phyloP scores from a whole-genome alignment of 768 basidiomycete genomes.

The Lyophyllum shimeji region DNA sequence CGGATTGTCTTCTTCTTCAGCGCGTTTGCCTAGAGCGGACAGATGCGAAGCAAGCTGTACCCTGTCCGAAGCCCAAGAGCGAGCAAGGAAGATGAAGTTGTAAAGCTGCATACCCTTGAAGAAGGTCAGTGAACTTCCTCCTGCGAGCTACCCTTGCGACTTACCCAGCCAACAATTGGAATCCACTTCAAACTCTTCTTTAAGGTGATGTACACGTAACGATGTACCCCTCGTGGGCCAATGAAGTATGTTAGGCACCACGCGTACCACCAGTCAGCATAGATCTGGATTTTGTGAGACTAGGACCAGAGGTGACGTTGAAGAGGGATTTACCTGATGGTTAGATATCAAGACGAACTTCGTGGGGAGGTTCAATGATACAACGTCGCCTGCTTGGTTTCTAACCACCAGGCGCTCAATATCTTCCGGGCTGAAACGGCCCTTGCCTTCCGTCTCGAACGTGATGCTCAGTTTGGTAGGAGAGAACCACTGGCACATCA shows the following conservation, averaged over 20 bases:
- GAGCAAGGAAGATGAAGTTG: constrained; percentile 89
- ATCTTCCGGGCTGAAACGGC: constrained; percentile 60
- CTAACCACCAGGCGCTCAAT: constrained; percentile 56
- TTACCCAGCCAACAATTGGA: constrained; percentile 87
- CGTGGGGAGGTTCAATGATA: constrained; percentile 67
- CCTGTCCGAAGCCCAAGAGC: constrained; percentile 88
- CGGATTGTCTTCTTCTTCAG: constrained; percentile 67
- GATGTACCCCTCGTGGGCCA: constrained; percentile 56
- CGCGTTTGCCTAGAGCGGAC: constrained; percentile 64
- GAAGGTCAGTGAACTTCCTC: constrained; percentile 4
- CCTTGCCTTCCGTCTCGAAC: constrained; percentile 68
- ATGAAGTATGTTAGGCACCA: constrained; percentile 82
- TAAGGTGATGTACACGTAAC: constrained; percentile 84
- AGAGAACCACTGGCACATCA: constrained; percentile 82
- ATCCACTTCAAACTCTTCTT: constrained; percentile 87
- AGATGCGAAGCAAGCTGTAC: constrained; percentile 64
- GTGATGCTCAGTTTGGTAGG: constrained; percentile 73
- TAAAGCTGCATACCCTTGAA: constrained; percentile 91
- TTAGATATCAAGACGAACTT: constrained; percentile 88
- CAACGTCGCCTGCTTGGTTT: constrained; percentile 54
- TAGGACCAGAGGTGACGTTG: not conserved
- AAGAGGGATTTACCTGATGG: constrained; percentile 66
- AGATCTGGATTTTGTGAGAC: constrained; percentile 45
- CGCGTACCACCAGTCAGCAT: constrained; percentile 86
- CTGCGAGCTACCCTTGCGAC: not conserved